Conservation (phyloP, 148 eudicot genomes). For the Nepenthes gracilis region DNA sequence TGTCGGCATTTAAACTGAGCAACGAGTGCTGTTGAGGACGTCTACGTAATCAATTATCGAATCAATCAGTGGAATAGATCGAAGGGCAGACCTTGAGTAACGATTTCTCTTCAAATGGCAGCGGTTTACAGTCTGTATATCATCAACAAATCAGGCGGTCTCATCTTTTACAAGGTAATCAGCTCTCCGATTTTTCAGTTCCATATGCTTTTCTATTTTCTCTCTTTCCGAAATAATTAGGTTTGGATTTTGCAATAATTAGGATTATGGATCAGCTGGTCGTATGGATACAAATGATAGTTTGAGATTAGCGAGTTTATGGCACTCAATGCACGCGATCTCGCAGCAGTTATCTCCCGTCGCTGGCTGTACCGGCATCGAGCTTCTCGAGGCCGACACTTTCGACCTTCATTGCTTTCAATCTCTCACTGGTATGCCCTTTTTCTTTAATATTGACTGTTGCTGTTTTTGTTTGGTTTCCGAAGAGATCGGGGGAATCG, state of each 20-base stretch:
- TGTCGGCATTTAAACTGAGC: too few species aligned
- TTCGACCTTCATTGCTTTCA: conserved; percentile 97
- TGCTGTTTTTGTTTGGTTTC: not conserved
- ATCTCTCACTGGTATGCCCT: conserved; percentile 68
- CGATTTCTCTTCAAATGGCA: conserved; percentile 36
- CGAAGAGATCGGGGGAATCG: too few species aligned
- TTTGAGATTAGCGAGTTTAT: conserved; percentile 88
- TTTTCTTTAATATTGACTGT: not conserved
- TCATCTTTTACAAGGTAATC: conserved; percentile 77
- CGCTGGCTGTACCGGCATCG: conserved; percentile 61
- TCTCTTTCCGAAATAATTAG: not conserved
- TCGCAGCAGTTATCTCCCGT: conserved; percentile 96
- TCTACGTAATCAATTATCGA: not conserved
- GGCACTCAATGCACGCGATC: conserved; percentile 99
- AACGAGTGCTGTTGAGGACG: not conserved
- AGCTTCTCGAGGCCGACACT: conserved; percentile 86
- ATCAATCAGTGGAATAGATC: not conserved
- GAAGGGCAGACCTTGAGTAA: not conserved
- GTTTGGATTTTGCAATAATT: not conserved
- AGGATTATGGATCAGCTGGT: conserved; percentile 97
- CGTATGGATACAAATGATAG: conserved; percentile 96
- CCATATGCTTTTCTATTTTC: not conserved
- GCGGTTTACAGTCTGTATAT: conserved; percentile 76
- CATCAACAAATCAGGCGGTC: conserved; percentile 95
- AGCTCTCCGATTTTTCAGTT: not conserved